phyloP scores from a whole-genome alignment of 257 asterid genomes.

The Fraxinus cuspidata region DNA sequence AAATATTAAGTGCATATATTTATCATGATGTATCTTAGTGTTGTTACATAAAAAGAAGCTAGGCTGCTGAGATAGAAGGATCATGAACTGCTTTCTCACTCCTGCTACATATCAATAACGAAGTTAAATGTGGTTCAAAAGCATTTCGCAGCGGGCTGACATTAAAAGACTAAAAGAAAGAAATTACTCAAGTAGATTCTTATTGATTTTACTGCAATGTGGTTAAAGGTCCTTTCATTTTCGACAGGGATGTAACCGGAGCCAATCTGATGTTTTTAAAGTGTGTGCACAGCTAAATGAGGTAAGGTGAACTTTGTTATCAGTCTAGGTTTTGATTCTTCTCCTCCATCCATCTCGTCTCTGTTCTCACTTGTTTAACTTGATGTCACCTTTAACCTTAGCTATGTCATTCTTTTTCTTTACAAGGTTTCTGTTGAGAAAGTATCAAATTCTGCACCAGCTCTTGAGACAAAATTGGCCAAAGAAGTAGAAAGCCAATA shows the following conservation, averaged over 20 bases:
- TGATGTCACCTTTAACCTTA: slow-evolving; percentile 12
- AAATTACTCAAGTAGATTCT: slow-evolving; percentile 6
- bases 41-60: background rate
- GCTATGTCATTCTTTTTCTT: slow-evolving; percentile 8
- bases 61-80: slow-evolving; percentile 7
- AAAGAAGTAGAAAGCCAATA: slow-evolving; percentile 31
- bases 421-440: slow-evolving; percentile 42
- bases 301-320: slow-evolving; percentile 29
- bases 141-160: background rate
- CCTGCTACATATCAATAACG: background rate
- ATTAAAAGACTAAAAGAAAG: background rate
- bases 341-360: background rate
- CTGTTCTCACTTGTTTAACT: slow-evolving; percentile 16
- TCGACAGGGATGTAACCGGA: slow-evolving; percentile 32
- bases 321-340: slow-evolving; percentile 2
- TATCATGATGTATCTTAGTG: background rate
- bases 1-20: background rate
- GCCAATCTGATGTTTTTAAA: slow-evolving; percentile 43
- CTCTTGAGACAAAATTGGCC: slow-evolving; percentile 26
- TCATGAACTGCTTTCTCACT: slow-evolving; percentile 7
- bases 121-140: background rate
- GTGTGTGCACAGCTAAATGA: slow-evolving; percentile 44
- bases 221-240: slow-evolving; percentile 11
- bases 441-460: slow-evolving; percentile 38
- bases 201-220: slow-evolving; percentile 8